Percentiles rank a stretch among this genome's conserved stretches.
Conservation (phyloP, 768 basidiomycete species). For the Jaapia argillacea region DNA sequence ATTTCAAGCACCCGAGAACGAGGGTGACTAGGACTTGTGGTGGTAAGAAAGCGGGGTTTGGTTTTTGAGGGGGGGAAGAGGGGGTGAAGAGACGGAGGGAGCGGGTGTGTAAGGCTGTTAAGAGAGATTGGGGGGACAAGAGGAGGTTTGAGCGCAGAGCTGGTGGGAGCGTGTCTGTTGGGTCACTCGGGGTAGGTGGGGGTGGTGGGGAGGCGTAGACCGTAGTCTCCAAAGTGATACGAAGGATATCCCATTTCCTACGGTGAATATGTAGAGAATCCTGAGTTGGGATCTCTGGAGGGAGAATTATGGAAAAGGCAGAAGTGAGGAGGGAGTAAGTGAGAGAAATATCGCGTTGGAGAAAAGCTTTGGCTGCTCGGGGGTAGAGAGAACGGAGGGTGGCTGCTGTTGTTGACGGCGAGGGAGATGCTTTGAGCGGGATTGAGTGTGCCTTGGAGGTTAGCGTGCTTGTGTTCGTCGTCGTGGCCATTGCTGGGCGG, state of each 20-base stretch:
- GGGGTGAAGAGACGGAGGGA: slow-evolving; percentile 66
- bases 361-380: slow-evolving; percentile 71
- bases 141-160: slow-evolving; percentile 40
- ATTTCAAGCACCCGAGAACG: slow-evolving; percentile 58
- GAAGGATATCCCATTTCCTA: slow-evolving; percentile 81
- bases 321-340: slow-evolving; percentile 57
- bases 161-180: slow-evolving; percentile 36
- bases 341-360: slow-evolving; percentile 60
- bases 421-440: slow-evolving; percentile 8
- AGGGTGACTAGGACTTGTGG: slow-evolving; percentile 61
- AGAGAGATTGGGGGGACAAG: slow-evolving; percentile 49
- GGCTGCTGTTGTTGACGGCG: slow-evolving; percentile 15
- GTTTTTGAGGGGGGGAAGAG: slow-evolving; percentile 22
- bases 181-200: no score
- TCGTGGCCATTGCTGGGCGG: no score
- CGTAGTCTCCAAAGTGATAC: slow-evolving; percentile 74
- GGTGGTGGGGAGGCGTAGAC: slow-evolving; percentile 46
- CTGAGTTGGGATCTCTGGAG: slow-evolving; percentile 28
- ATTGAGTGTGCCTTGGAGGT: no score
- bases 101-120: slow-evolving; percentile 46
- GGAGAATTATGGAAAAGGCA: slow-evolving; percentile 50
- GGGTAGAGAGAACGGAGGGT: slow-evolving; percentile 65
- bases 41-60: slow-evolving; percentile 51
- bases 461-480: no score
- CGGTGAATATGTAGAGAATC: slow-evolving; percentile 37